Percentiles rank a stretch among this genome's conserved stretches.
phyloP scores from a whole-genome alignment of 345 rosid genomes.

The Noccaea caerulescens region DNA sequence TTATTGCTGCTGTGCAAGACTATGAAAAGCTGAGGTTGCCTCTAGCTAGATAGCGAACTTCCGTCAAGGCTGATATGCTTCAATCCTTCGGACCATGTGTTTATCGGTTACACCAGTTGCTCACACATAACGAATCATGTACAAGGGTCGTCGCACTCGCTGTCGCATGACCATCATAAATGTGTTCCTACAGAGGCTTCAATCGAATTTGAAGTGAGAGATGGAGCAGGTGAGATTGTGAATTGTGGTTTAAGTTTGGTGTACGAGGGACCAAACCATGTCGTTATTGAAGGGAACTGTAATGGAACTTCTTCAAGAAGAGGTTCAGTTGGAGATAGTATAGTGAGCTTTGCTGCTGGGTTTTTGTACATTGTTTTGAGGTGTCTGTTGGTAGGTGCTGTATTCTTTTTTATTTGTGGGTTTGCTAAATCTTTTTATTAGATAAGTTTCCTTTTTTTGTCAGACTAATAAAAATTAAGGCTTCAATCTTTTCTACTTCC shows the following conservation, averaged over 20 bases:
- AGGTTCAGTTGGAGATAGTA: neutral
- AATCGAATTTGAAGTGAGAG: constrained; percentile 19
- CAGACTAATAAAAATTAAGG: too few species aligned
- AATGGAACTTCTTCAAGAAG: neutral
- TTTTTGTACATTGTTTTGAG: constrained; percentile 13
- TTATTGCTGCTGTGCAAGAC: too few species aligned
- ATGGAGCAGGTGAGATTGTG: constrained; percentile 33
- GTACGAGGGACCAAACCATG: constrained; percentile 35
- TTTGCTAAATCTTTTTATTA: constrained; percentile 17
- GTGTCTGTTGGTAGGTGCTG: constrained; percentile 18
- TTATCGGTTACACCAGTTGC: constrained; percentile 31
- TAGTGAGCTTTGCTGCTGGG: neutral
- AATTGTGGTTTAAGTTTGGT: constrained; percentile 34
- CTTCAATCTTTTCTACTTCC: neutral
- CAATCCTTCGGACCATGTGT: constrained; percentile 46
- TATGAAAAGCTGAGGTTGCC: too few species aligned
- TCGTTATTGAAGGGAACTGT: constrained; percentile 10
- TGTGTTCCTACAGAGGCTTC: constrained; percentile 38
- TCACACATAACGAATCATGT: constrained; percentile 21
- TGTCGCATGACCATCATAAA: neutral
- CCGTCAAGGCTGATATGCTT: too few species aligned
- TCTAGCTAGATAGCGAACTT: too few species aligned
- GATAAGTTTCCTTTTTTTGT: neutral
- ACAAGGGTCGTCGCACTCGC: neutral
- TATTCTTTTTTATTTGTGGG: constrained; percentile 20